These are phyloP conservation scores for Russula virescens DNA, from an alignment of 768 basidiomycete species.

Conservation along the genomic window DNA sequence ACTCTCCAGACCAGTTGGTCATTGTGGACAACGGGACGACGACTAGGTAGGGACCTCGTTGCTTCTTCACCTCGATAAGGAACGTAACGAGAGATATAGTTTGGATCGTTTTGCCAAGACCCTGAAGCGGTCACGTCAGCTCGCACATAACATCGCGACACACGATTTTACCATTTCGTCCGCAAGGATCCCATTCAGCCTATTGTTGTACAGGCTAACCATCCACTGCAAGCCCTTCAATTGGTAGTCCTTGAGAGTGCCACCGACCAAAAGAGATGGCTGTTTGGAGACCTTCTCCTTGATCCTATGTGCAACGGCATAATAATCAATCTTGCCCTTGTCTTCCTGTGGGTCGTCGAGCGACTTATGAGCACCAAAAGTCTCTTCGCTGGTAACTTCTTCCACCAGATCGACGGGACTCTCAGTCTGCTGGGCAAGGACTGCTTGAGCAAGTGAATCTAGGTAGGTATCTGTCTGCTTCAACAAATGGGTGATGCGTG, in stretches of 20 bases:
- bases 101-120: slow-evolving; percentile 93
- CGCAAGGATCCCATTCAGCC: slow-evolving; percentile 89
- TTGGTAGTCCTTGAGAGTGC: slow-evolving; percentile 92
- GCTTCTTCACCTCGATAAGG: slow-evolving; percentile 85
- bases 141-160: neutral
- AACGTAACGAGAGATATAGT: slow-evolving; percentile 94
- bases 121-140: slow-evolving; percentile 39
- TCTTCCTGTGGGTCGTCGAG: slow-evolving; percentile 56
- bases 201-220: slow-evolving; percentile 96
- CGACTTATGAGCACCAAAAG: slow-evolving; percentile 78
- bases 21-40: slow-evolving; percentile 94
- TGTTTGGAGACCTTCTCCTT: slow-evolving; percentile 79
- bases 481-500: slow-evolving; percentile 93
- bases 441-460: slow-evolving; percentile 91
- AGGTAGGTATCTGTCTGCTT: slow-evolving; percentile 93
- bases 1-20: slow-evolving; percentile 96
- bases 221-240: slow-evolving; percentile 96
- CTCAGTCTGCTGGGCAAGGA: slow-evolving; percentile 86
- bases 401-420: slow-evolving; percentile 38
- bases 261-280: slow-evolving; percentile 72
- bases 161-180: slow-evolving; percentile 74
- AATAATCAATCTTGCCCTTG: slow-evolving; percentile 87
- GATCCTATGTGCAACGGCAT: slow-evolving; percentile 89
- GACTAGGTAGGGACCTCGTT: slow-evolving; percentile 92
- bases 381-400: slow-evolving; percentile 76